Conservation (phyloP, 192 early-diverging fungal species). For the Paraglomus brasilianum region DNA sequence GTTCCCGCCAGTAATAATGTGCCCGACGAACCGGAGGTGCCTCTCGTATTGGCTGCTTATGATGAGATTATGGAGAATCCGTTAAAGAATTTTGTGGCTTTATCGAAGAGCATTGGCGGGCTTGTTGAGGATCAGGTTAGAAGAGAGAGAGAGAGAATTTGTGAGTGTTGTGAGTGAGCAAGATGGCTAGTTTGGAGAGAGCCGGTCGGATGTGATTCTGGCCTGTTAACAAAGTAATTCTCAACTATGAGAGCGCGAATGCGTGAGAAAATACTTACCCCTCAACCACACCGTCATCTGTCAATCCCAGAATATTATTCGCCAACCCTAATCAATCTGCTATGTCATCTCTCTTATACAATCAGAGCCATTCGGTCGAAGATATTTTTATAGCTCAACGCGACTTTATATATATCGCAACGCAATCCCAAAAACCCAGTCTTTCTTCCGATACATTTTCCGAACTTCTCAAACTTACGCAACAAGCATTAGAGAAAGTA, state of each 20-base stretch:
- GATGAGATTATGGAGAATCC: conserved; percentile 49
- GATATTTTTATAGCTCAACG: conserved; percentile 69
- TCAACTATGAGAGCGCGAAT: too few species aligned
- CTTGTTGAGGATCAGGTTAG: conserved; percentile 56
- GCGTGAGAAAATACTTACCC: conserved; percentile 32
- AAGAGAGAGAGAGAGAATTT: too few species aligned
- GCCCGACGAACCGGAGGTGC: conserved; percentile 34
- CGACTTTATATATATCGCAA: conserved; percentile 72
- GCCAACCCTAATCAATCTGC: conserved; percentile 43
- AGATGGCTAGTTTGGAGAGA: too few species aligned
- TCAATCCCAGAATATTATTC: conserved; percentile 34
- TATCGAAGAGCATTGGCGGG: conserved; percentile 53
- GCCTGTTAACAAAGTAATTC: too few species aligned
- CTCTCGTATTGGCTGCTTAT: conserved; percentile 53
- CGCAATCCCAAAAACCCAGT: conserved; percentile 73
- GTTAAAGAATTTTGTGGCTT: conserved; percentile 46
- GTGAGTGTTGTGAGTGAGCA: conserved; percentile 37
- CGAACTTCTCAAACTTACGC: conserved; percentile 67
- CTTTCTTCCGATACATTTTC: conserved; percentile 55
- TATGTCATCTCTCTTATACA: not conserved
- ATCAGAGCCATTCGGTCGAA: conserved; percentile 57
- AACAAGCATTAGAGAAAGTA: conserved; percentile 63
- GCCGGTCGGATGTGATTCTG: too few species aligned
- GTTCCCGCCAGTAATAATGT: conserved; percentile 33
- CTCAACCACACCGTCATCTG: not conserved